A percentile compares a stretch with the other conserved stretches of the same genome.
These are phyloP conservation scores for Remersonia thermophila DNA, from an alignment of 2,329 filamentous ascomycete genomes.

Conservation along the genomic window DNA sequence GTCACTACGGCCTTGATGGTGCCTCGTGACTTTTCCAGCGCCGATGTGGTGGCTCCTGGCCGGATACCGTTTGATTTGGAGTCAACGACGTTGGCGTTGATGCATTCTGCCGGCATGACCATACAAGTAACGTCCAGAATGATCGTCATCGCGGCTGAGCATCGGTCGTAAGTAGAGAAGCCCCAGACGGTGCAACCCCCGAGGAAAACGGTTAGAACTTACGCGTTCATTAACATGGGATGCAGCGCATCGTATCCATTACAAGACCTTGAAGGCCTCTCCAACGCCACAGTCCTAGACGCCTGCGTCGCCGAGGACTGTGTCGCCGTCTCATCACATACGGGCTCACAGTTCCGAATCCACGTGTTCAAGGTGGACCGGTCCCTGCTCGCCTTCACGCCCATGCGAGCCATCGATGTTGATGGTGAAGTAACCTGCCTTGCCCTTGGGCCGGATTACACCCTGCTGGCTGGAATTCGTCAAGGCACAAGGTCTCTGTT, in stretches of 20 bases:
- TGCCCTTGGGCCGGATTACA: constrained; percentile 21
- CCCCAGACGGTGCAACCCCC: not conserved
- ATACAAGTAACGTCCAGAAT: constrained; percentile 43
- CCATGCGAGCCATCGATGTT: constrained; percentile 23
- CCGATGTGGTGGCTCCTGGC: constrained; percentile 30
- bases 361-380: constrained; percentile 27
- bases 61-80: constrained; percentile 37
- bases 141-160: constrained; percentile 28
- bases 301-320: constrained; percentile 28
- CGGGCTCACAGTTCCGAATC: constrained; percentile 25
- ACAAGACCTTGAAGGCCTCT: too few species aligned
- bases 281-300: constrained; percentile 24
- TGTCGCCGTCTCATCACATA: constrained; percentile 32
- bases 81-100: constrained; percentile 39
- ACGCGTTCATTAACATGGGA: too few species aligned
- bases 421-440: constrained; percentile 40
- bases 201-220: too few species aligned
- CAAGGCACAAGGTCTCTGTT: constrained; percentile 23
- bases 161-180: constrained; percentile 19
- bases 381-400: constrained; percentile 17
- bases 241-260: too few species aligned
- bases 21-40: constrained; percentile 33
- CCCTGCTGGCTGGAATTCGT: constrained; percentile 23
- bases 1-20: constrained; percentile 37
- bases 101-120: constrained; percentile 25